Evolutionary conservation across 768 basidiomycete species (phyloP).

Genomic region (Rhizopogon roseolus): DNA sequence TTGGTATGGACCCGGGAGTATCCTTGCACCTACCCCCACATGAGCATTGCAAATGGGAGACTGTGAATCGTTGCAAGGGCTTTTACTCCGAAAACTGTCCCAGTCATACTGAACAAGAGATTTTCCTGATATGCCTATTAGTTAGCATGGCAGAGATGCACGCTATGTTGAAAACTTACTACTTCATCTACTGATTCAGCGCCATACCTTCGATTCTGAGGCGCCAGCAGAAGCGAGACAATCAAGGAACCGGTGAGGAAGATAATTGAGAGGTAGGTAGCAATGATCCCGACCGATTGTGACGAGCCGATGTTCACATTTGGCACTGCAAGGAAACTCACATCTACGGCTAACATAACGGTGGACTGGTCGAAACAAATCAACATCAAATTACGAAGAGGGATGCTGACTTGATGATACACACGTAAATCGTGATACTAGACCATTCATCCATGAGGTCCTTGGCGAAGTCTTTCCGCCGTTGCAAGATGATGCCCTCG

Average conservation of each 20-base stretch:
- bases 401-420: conserved; percentile 5
- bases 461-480: conserved; percentile 36
- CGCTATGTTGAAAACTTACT: conserved; percentile 15
- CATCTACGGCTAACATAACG: conserved; percentile 48
- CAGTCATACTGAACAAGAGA: conserved; percentile 17
- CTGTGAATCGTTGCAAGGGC: conserved; percentile 27
- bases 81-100: conserved; percentile 18
- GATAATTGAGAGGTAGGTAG: conserved; percentile 34
- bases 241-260: conserved; percentile 30
- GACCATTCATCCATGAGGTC: conserved; percentile 44
- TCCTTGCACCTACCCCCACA: conserved; percentile 21
- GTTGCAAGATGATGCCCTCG: conserved; percentile 21
- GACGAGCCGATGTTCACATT: conserved; percentile 21
- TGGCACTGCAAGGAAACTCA: conserved; percentile 53
- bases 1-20: not conserved
- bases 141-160: not conserved
- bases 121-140: conserved; percentile 11
- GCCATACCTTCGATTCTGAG: conserved; percentile 29
- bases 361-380: conserved; percentile 31
- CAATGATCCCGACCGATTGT: conserved; percentile 19
- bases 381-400: not conserved
- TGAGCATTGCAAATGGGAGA: conserved; percentile 26
- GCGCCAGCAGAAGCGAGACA: conserved; percentile 29
- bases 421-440: conserved; percentile 42
- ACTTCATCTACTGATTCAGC: conserved; percentile 19